Percentiles rank a stretch among this genome's conserved stretches.
These are phyloP conservation scores for Quercus wislizeni DNA, from an alignment of 306 rosid species.

Conservation along the genomic window DNA sequence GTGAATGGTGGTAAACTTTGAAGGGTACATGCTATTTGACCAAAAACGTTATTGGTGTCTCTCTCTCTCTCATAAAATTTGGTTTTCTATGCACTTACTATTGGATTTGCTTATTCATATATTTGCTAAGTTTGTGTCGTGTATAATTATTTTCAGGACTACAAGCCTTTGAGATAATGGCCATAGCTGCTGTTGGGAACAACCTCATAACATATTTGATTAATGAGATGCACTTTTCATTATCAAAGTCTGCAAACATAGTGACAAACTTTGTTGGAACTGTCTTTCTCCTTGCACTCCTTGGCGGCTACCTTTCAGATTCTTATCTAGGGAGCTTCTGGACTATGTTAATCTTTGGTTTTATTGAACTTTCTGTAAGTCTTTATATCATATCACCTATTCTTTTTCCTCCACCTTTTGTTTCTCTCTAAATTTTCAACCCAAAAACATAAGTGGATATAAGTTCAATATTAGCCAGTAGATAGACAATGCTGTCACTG, in stretches of 20 bases:
- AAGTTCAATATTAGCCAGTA: not conserved
- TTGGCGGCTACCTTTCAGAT: slow-evolving; percentile 91
- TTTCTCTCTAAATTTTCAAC: not conserved
- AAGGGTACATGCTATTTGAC: not conserved
- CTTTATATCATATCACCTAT: not conserved
- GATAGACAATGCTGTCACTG: not conserved
- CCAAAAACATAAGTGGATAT: not conserved
- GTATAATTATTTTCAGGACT: slow-evolving; percentile 48
- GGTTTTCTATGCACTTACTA: not conserved
- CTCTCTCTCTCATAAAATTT: not conserved
- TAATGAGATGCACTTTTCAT: slow-evolving; percentile 87
- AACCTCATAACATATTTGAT: slow-evolving; percentile 91
- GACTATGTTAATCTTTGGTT: slow-evolving; percentile 93
- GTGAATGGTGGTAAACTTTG: not conserved
- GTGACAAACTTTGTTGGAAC: slow-evolving; percentile 99
- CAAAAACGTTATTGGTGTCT: not conserved
- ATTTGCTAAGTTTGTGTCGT: too few relatives aligned
- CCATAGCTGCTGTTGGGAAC: slow-evolving; percentile 98
- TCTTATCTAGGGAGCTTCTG: slow-evolving; percentile 94
- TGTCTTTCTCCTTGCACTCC: slow-evolving; percentile 81
- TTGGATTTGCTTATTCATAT: not conserved
- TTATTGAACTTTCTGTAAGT: slow-evolving; percentile 84
- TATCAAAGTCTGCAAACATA: slow-evolving; percentile 75
- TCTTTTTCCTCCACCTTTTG: not conserved
- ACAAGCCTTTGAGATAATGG: slow-evolving; percentile 95